Evolutionary conservation across 306 rosid genomes (phyloP), one percentile per base, ranked within the genome.

Genomic region (Sicyos baderoa): DNA sequence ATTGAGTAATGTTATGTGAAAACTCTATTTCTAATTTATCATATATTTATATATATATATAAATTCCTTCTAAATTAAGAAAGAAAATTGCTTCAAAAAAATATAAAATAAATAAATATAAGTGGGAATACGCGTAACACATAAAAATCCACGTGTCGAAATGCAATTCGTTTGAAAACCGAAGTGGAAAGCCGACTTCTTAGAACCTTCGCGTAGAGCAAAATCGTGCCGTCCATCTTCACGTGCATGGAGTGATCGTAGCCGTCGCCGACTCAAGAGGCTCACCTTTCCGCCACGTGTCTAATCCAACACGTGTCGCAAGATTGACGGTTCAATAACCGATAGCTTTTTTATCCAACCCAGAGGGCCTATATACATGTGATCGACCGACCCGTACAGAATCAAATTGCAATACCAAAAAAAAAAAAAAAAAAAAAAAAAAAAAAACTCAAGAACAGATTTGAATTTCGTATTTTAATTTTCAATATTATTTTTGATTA

Each of bases 171-270:
- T 7, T 44, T 9, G 8, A 37, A 66, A 47, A 23, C 22, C 37
- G 14, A 66, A 22, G 44, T 19, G 45, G 7, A 25, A 9, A 61
- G 55, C 56, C 21, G 15, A 12, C 23, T 66, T 66, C 42, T 66
- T 47, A 18, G 71, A 48, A 66, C 0, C 9, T 66, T 66, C 71
- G 7, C 14, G 37, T 13, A 22, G 1, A 1, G 21, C 1, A 7
- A 66, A 48, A 66, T 66, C 71, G 7, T 6, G 49, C 71, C 71
- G 71, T 23, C 71, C 71, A 66, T 22, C 22, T 45, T 48, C 71
- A 66, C 71, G 71, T 66, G 71, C 71, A n/a, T 66, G 2, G 42
- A 66, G 71, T 66, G 21, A 66, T 66, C 44, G 44, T 48, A 47
- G 71, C 71, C 71, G 71, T 66, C 56, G 56, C 56, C 55, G 15